Evolutionary conservation across 129 eudicot species (phyloP).

Genomic region (Scalesia atractyloides): DNA sequence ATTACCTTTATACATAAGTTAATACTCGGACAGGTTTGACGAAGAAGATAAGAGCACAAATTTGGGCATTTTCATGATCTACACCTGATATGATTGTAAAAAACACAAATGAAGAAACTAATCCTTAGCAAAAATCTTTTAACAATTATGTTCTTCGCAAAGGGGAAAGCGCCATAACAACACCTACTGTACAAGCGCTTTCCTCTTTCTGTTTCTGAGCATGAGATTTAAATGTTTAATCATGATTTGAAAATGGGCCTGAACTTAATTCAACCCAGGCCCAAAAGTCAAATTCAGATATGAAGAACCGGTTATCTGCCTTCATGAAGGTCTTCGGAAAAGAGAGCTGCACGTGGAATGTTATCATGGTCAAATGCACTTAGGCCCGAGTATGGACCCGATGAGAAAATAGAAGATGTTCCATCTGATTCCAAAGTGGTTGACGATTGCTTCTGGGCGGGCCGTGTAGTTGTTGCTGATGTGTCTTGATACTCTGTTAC

Average conservation of each 20-base stretch:
- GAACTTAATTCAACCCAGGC: not conserved
- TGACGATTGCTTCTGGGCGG: conserved; percentile 69
- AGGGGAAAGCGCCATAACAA: conserved; percentile 18
- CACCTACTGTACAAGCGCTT: conserved; percentile 27
- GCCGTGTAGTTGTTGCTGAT: conserved; percentile 37
- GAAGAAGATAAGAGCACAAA: no score
- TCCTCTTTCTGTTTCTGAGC: conserved; percentile 13
- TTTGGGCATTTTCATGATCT: no score
- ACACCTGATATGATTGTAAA: not conserved
- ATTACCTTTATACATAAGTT: no score
- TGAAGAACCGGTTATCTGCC: conserved; percentile 49
- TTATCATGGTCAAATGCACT: conserved; percentile 79
- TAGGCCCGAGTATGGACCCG: conserved; percentile 88
- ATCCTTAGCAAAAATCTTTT: not conserved
- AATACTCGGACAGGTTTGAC: no score
- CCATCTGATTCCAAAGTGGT: conserved; percentile 88
- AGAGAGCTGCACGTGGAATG: conserved; percentile 64
- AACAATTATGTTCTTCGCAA: not conserved
- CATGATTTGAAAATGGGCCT: not conserved
- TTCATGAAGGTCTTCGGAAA: conserved; percentile 94
- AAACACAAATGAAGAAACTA: not conserved
- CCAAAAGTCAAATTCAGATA: no score
- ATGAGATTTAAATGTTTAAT: not conserved
- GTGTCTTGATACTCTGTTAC: conserved; percentile 69
- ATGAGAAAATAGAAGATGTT: conserved; percentile 85